These are phyloP conservation scores for Corniculantispora saksenae DNA, from an alignment of 2,329 filamentous ascomycete genomes.

Conservation along the genomic window DNA sequence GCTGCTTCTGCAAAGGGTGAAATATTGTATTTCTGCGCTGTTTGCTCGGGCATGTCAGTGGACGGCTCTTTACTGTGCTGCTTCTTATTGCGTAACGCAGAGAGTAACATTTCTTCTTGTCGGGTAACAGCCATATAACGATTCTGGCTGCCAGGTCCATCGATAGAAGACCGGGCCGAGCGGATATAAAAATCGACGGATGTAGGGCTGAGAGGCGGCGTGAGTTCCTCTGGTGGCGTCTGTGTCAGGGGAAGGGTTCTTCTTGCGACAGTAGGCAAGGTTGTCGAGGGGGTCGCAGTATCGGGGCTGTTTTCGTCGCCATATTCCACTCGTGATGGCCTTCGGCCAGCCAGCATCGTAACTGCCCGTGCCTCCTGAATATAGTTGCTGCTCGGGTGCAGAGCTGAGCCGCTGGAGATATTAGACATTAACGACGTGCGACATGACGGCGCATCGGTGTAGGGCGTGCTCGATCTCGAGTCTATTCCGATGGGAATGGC, in stretches of 20 bases:
- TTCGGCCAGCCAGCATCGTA: constrained; percentile 36
- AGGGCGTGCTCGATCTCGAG: constrained; percentile 28
- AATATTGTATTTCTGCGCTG: constrained; percentile 18
- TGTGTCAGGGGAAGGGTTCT: constrained; percentile 20
- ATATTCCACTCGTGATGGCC: constrained; percentile 25
- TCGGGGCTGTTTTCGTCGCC: constrained; percentile 26
- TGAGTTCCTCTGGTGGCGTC: constrained; percentile 41
- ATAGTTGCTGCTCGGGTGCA: constrained; percentile 24
- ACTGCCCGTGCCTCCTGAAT: constrained; percentile 44
- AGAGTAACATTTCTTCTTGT: constrained; percentile 60
- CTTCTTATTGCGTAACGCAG: constrained; percentile 58
- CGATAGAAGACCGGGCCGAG: constrained; percentile 39
- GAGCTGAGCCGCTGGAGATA: not conserved
- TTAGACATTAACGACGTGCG: constrained; percentile 12
- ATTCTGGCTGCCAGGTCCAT: constrained; percentile 32
- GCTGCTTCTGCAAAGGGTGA: not conserved
- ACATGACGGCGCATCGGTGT: constrained; percentile 7
- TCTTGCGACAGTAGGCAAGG: constrained; percentile 25
- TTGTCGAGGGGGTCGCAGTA: constrained; percentile 11
- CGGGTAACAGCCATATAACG: constrained; percentile 59
- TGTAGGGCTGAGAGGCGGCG: constrained; percentile 53
- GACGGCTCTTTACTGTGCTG: constrained; percentile 54
- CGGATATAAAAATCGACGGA: constrained; percentile 52
- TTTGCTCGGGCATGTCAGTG: constrained; percentile 44
- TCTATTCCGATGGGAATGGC: constrained; percentile 15